A percentile compares a stretch with the other conserved stretches of the same genome.
These are phyloP conservation scores for Trypanosoma cruzi DNA, from an alignment of 208 protist genomes.

Conservation along the genomic window DNA sequence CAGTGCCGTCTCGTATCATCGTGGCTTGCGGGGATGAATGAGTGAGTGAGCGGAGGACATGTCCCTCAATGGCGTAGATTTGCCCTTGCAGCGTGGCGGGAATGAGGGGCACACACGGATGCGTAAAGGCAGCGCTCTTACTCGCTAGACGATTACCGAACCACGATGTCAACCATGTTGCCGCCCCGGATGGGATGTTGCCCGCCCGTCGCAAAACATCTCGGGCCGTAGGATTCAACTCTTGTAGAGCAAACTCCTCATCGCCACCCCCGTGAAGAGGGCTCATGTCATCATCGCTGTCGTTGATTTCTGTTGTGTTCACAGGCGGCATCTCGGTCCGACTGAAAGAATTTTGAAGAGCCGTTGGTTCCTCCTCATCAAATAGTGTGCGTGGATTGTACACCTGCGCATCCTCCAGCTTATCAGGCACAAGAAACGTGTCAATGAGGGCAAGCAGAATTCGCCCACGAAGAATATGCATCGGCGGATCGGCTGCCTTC, in stretches of 20 bases:
- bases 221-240: background rate
- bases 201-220: slow-evolving; percentile 5
- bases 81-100: slow-evolving; percentile 2
- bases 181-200: slow-evolving; percentile 2
- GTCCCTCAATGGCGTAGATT: slow-evolving; percentile 17
- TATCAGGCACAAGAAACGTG: slow-evolving; percentile 50
- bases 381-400: slow-evolving; percentile 29
- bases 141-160: slow-evolving; percentile 12
- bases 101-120: slow-evolving; percentile 26
- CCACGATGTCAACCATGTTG: slow-evolving; percentile 27
- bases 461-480: slow-evolving; percentile 32
- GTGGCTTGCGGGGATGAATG: background rate
- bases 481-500: slow-evolving; percentile 16
- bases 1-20: background rate
- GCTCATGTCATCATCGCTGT: slow-evolving; percentile 4
- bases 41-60: slow-evolving; percentile 14
- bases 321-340: background rate
- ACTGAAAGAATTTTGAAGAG: background rate
- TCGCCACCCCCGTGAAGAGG: background rate
- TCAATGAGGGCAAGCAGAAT: slow-evolving; percentile 58
- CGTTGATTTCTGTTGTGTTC: background rate
- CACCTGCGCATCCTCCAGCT: slow-evolving; percentile 16
- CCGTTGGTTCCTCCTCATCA: slow-evolving; percentile 6
- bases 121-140: slow-evolving; percentile 18
- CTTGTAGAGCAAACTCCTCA: background rate